phyloP scores from a whole-genome alignment of 2,329 filamentous ascomycete genomes.

The Exophiala alcalophila region DNA sequence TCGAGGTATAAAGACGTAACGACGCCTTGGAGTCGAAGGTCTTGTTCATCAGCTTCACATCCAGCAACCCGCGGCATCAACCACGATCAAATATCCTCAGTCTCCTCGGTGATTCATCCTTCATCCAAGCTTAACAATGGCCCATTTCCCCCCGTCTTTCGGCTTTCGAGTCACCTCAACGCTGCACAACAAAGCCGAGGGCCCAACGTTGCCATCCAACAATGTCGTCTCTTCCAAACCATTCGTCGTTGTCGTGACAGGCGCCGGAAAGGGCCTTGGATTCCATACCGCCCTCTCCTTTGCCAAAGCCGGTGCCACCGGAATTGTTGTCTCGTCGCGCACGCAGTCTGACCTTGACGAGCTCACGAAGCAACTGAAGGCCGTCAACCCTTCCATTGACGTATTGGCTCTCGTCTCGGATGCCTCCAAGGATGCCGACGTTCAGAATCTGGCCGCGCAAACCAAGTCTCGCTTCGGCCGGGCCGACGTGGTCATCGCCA shows the following conservation, averaged over 20 bases:
- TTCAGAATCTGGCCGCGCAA: constrained; percentile 7
- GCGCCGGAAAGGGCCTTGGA: constrained; percentile 36
- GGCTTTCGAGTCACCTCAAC: constrained; percentile 5
- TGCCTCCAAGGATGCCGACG: constrained; percentile 5
- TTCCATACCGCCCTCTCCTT: constrained; percentile 39
- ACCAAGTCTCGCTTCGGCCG: constrained; percentile 9
- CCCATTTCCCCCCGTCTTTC: constrained; percentile 1
- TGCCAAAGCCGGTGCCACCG: constrained; percentile 13
- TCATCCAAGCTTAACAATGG: too few relatives aligned
- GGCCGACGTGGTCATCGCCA: constrained; percentile 25
- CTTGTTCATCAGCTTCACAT: too few relatives aligned
- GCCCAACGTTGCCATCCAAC: constrained; percentile 8
- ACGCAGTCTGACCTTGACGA: constrained; percentile 15
- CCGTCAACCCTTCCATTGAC: constrained; percentile 4
- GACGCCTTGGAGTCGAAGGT: too few relatives aligned
- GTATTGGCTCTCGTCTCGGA: constrained; percentile 11
- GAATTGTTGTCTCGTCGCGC: constrained; percentile 5
- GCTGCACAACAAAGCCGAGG: constrained; percentile 7
- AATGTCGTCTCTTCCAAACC: constrained; percentile 10
- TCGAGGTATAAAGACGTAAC: too few relatives aligned
- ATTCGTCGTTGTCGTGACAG: constrained; percentile 17
- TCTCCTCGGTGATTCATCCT: too few relatives aligned
- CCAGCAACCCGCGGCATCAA: too few relatives aligned
- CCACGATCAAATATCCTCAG: too few relatives aligned
- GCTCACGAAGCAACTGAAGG: constrained; percentile 11